These are phyloP conservation scores for Cyclocybe aegerita DNA, from an alignment of 768 basidiomycete species.

Conservation along the genomic window DNA sequence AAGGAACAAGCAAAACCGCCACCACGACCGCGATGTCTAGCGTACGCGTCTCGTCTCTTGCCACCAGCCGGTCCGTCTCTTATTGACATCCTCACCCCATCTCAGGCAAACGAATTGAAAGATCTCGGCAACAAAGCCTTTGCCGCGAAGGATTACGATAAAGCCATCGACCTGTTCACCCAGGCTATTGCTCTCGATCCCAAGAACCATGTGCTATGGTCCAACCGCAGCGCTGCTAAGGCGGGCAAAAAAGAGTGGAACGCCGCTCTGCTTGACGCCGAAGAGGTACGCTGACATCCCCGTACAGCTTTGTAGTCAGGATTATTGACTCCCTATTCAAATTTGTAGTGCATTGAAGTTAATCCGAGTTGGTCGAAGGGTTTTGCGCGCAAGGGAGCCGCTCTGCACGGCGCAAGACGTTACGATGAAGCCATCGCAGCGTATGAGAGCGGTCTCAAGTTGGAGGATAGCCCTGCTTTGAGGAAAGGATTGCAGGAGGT, in stretches of 20 bases:
- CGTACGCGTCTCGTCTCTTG: conserved; percentile 25
- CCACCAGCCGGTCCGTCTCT: background rate
- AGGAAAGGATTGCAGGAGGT: conserved; percentile 91
- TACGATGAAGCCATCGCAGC: conserved; percentile 84
- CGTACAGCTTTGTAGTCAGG: conserved; percentile 3
- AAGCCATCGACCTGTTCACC: conserved; percentile 79
- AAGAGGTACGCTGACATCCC: conserved; percentile 58
- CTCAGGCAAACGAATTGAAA: conserved; percentile 64
- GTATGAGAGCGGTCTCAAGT: conserved; percentile 78
- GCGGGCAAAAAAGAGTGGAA: conserved; percentile 80
- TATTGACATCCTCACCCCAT: background rate
- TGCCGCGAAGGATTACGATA: conserved; percentile 88
- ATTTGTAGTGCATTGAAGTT: conserved; percentile 67
- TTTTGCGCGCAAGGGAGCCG: conserved; percentile 89
- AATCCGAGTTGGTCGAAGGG: conserved; percentile 89
- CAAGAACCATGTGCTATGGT: conserved; percentile 85
- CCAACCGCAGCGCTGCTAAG: conserved; percentile 90
- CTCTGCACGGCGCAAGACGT: conserved; percentile 77
- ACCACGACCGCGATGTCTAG: conserved; percentile 34
- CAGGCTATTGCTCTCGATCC: conserved; percentile 84
- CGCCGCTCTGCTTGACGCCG: conserved; percentile 83
- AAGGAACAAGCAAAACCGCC: background rate
- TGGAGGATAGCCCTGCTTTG: conserved; percentile 80
- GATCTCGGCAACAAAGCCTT: conserved; percentile 96
- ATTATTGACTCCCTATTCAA: background rate